phyloP scores from a whole-genome alignment of 352 stramenopile species.

The Phytophthora hybrid region DNA sequence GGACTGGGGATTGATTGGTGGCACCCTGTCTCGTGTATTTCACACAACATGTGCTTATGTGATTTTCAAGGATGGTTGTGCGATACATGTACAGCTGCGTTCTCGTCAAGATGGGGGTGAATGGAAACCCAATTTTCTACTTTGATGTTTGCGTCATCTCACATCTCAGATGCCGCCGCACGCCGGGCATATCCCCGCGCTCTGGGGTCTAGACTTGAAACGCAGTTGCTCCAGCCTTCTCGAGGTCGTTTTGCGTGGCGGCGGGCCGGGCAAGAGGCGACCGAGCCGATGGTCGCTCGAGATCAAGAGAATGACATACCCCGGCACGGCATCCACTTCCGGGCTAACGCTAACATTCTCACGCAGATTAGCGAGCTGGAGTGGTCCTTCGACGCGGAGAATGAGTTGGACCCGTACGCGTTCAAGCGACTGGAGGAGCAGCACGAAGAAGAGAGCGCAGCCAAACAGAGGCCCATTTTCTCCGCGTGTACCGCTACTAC shows the following conservation, averaged over 20 bases:
- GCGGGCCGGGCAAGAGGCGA: not conserved
- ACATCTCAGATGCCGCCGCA: too few species aligned
- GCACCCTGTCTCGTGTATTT: too few species aligned
- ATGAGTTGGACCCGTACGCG: conserved; percentile 42
- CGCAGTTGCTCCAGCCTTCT: not conserved
- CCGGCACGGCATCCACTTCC: conserved; percentile 66
- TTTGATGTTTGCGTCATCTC: too few species aligned
- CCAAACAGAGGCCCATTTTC: conserved; percentile 58
- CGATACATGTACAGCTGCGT: too few species aligned
- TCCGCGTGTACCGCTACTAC: conserved; percentile 76
- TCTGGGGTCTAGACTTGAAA: too few species aligned
- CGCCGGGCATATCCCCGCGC: not conserved
- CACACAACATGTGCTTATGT: too few species aligned
- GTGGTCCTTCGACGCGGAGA: conserved; percentile 65
- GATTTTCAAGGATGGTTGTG: too few species aligned
- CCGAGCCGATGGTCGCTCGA: conserved; percentile 32
- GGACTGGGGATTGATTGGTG: too few species aligned
- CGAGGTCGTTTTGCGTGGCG: not conserved
- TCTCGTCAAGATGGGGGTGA: too few species aligned
- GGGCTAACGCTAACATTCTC: conserved; percentile 83
- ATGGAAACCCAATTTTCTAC: too few species aligned
- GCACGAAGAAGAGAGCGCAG: conserved; percentile 20
- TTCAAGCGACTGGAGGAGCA: conserved; percentile 29
- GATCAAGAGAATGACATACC: conserved; percentile 73
- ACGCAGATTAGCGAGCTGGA: conserved; percentile 84